These are phyloP conservation scores for Fagopyrum homotropicum DNA, from an alignment of 148 eudicot genomes.

Conservation along the genomic window DNA sequence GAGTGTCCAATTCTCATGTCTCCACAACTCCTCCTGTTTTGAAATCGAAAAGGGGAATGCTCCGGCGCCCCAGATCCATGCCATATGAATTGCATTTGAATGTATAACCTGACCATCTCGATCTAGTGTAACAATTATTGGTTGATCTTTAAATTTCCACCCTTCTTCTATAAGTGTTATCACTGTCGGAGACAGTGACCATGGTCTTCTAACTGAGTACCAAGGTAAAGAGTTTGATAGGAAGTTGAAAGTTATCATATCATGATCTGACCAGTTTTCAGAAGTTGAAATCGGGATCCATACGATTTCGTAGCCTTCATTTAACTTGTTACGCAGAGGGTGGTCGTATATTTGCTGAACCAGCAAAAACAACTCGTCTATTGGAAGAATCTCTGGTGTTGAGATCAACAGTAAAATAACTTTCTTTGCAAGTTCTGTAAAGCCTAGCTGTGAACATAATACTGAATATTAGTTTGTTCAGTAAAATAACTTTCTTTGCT, in stretches of 20 bases:
- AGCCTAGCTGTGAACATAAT: slow-evolving; percentile 28
- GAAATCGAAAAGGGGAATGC: slow-evolving; percentile 61
- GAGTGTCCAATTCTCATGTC: slow-evolving; percentile 34
- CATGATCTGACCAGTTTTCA: slow-evolving; percentile 34
- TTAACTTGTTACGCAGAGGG: slow-evolving; percentile 17
- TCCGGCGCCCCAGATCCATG: slow-evolving; percentile 54
- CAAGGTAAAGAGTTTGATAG: slow-evolving; percentile 63
- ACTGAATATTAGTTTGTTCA: not conserved
- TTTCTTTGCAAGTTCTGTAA: slow-evolving; percentile 46
- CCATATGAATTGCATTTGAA: slow-evolving; percentile 52
- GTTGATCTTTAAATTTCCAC: slow-evolving; percentile 43
- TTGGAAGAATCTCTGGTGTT: slow-evolving; percentile 50
- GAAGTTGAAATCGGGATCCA: slow-evolving; percentile 57
- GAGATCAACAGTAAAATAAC: slow-evolving; percentile 56
- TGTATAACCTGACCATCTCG: slow-evolving; percentile 38
- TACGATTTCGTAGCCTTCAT: slow-evolving; percentile 34
- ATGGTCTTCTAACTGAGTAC: slow-evolving; percentile 48
- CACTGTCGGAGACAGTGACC: slow-evolving; percentile 37
- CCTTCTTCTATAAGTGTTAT: slow-evolving; percentile 36
- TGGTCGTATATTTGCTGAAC: slow-evolving; percentile 43
- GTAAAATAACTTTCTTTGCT: not conserved
- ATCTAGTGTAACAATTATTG: slow-evolving; percentile 69
- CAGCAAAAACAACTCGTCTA: slow-evolving; percentile 40
- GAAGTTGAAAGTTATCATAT: slow-evolving; percentile 26
- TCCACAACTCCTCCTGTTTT: slow-evolving; percentile 63